Percentiles rank a stretch among this genome's conserved stretches.
These are phyloP conservation scores for Aspergillus pseudotamarii DNA, from an alignment of 2,329 filamentous ascomycete genomes.

Conservation along the genomic window DNA sequence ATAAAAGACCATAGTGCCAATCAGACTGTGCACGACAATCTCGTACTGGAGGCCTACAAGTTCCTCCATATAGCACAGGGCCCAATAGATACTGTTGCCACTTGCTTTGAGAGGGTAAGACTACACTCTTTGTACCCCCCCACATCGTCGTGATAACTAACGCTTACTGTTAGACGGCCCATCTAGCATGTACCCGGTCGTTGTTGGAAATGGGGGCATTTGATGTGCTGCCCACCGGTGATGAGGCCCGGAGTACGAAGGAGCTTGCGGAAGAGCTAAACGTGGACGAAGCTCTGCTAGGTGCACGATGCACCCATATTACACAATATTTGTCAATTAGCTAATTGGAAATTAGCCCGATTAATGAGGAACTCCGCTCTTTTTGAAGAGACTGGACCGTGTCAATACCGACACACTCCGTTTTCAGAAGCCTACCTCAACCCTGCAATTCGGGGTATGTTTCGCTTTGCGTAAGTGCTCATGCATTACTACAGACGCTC, in stretches of 20 bases:
- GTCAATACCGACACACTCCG: background rate
- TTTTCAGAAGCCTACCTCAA: background rate
- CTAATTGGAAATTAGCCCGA: background rate
- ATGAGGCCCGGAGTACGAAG: background rate
- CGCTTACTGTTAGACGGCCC: background rate
- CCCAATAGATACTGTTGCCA: background rate
- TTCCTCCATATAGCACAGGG: background rate
- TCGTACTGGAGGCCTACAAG: background rate
- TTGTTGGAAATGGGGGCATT: background rate
- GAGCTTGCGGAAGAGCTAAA: background rate
- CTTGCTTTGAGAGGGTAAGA: background rate
- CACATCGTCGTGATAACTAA: background rate
- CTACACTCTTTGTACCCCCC: no score
- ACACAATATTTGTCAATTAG: background rate
- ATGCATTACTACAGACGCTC: rapidly evolving
- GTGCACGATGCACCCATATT: background rate
- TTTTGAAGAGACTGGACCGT: background rate
- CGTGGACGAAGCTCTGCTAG: background rate
- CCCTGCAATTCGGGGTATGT: background rate
- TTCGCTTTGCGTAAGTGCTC: background rate
- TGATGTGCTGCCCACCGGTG: background rate
- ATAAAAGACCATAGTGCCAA: background rate
- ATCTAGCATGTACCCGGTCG: background rate
- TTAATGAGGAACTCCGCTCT: background rate
- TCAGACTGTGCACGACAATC: background rate